phyloP scores from a whole-genome alignment of 306 rosid genomes.

The Trichosanthes cucumerina region DNA sequence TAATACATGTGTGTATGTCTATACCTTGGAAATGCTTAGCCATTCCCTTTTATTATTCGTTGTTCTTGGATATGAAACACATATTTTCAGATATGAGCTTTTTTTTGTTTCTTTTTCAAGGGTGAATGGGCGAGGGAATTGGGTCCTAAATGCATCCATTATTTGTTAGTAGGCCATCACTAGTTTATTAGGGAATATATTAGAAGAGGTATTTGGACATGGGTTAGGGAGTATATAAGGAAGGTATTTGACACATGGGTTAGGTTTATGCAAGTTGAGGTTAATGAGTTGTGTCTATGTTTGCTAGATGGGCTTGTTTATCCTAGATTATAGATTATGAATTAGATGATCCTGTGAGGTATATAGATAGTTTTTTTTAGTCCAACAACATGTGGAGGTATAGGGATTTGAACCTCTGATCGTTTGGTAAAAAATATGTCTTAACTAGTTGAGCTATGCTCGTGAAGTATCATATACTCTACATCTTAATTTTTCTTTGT shows the following conservation, averaged over 20 bases:
- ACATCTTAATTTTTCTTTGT: neutral
- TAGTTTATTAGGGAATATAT: neutral
- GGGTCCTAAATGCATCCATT: neutral
- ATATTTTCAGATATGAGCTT: neutral
- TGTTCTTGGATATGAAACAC: neutral
- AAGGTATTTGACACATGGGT: neutral
- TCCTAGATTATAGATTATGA: neutral
- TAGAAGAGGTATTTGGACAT: neutral
- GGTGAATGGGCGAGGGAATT: neutral
- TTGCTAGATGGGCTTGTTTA: neutral
- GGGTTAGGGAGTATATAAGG: neutral
- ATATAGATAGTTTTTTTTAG: neutral
- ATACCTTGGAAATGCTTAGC: neutral
- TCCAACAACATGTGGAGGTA: no score
- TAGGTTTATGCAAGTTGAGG: neutral
- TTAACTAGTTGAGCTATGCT: neutral
- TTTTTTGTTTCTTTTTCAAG: neutral
- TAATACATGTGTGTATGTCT: no score
- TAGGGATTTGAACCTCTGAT: neutral
- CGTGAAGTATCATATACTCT: neutral
- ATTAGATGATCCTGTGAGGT: no score
- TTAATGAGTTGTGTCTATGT: neutral
- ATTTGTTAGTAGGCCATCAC: neutral
- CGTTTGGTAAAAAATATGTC: no score
- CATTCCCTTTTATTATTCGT: neutral